A percentile compares a stretch with the other conserved stretches of the same genome.
These are phyloP conservation scores for Galerina marginata DNA, from an alignment of 768 basidiomycete species.

Conservation along the genomic window DNA sequence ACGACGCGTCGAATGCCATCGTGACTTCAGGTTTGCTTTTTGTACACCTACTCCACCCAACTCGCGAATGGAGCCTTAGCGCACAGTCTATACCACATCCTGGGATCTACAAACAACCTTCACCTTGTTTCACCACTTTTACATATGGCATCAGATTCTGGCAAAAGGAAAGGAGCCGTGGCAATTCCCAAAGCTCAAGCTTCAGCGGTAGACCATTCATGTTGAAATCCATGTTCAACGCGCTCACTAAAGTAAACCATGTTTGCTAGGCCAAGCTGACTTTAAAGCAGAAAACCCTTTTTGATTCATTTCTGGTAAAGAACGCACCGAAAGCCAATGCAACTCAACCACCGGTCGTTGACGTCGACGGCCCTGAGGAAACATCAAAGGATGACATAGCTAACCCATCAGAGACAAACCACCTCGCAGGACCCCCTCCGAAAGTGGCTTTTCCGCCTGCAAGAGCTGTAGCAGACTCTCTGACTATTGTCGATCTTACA, in stretches of 20 bases:
- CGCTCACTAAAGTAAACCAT: neutral
- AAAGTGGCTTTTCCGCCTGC: neutral
- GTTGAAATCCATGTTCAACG: neutral
- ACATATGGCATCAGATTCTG: no score
- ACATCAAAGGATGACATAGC: neutral
- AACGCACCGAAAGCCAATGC: neutral
- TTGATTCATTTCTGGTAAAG: slow-evolving; percentile 29
- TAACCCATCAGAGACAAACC: neutral
- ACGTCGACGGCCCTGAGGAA: neutral
- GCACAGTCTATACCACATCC: no score
- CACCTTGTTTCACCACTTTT: no score
- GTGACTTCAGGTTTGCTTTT: no score
- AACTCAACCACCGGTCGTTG: no score
- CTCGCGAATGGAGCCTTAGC: neutral
- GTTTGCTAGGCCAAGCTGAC: slow-evolving; percentile 6
- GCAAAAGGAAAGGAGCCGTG: no score
- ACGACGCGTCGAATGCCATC: slow-evolving; percentile 7
- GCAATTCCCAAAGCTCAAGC: no score
- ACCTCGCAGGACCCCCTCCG: neutral
- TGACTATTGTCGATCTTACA: slow-evolving; percentile 7
- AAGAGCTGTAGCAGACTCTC: neutral
- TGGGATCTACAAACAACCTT: no score
- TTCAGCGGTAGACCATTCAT: no score
- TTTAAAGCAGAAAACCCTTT: slow-evolving; percentile 45
- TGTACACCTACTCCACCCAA: neutral